Evolutionary conservation across 345 rosid genomes (phyloP), one percentile per base, ranked within the genome.

Genomic region (Limnanthes douglasii): DNA sequence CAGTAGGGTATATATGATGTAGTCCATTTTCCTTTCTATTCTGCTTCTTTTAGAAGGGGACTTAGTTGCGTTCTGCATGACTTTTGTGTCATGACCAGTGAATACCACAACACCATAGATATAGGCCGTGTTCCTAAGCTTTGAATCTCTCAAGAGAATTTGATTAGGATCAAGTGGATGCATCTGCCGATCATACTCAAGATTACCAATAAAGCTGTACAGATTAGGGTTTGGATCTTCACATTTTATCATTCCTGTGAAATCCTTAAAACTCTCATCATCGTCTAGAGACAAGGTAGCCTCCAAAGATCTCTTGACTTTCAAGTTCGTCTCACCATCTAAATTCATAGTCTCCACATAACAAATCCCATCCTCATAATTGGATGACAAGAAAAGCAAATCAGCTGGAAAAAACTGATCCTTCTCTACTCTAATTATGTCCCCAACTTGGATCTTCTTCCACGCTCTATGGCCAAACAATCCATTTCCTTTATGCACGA

Each of bases 281-380:
- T 75, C 80, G 24, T 76, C 81, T 43, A 77, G 21, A 15, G 76
- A 42, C 48, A 68, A 38, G 12, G 95, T 74, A 15, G 53, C 78
- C 61, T 84, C 96, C 62, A 77, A 50, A 26, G 85, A 60, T 39
- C 90, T 73, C 50, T 84, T 90, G 22, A 81, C 73, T 69, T 90
- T 90, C 61, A 90, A 61, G 60, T 90, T 90, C 9, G 98, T 90
- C 53, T 90, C 98, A 11, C 98, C 98, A 37, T 90, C 98, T 27
- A 90, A 66, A 53, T 90, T 90, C 98, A 90, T 90, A 18, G 98
- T 90, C 76, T 90, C 98, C 21, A 90, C 98, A 39, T 90, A 90
- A 51, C 95, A 84, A 48, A 90, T 75, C 51, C 95, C 98, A 41
- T 90, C 98, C 34, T 80, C 98, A 20, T 84, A 90, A 62, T 78